Evolutionary conservation across 208 protist species (phyloP).

Genomic region (Wallacemonas sp.): DNA sequence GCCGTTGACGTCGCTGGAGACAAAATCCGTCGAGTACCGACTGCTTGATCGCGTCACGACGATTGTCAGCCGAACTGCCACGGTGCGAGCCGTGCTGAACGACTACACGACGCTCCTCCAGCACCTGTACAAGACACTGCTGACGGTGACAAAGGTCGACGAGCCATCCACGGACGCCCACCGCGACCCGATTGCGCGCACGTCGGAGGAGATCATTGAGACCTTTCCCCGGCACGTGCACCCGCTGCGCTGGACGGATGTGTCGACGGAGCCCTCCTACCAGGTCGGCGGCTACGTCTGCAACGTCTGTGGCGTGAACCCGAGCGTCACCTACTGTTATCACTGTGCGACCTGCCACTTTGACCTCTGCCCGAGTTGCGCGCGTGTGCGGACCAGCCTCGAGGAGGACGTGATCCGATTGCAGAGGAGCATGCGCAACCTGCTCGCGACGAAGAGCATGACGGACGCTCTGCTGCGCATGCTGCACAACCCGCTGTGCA

Average conservation of each 20-base stretch:
- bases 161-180: constrained; percentile 27
- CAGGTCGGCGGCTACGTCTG: constrained; percentile 48
- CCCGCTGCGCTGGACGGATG: constrained; percentile 63
- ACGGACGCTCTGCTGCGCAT: constrained; percentile 35
- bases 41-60: constrained; percentile 11
- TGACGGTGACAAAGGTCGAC: constrained; percentile 28
- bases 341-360: constrained; percentile 70
- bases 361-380: constrained; percentile 73
- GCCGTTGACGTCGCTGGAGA: constrained; percentile 7
- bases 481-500: constrained; percentile 55
- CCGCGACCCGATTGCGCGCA: constrained; percentile 24
- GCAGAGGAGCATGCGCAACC: constrained; percentile 44
- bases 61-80: constrained; percentile 5
- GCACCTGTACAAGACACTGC: constrained; percentile 5
- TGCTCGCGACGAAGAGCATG: constrained; percentile 25
- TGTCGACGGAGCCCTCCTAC: constrained; percentile 43
- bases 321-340: constrained; percentile 48
- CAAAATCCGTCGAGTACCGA: neutral
- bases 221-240: constrained; percentile 70
- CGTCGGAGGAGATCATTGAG: constrained; percentile 33
- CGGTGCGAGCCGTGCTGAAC: neutral
- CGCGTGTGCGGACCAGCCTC: constrained; percentile 40
- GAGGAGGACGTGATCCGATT: constrained; percentile 41
- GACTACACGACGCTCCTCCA: constrained; percentile 9
- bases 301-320: constrained; percentile 65